phyloP scores from a whole-genome alignment of 805 yeast species.

The Kuraishia ogatae region DNA sequence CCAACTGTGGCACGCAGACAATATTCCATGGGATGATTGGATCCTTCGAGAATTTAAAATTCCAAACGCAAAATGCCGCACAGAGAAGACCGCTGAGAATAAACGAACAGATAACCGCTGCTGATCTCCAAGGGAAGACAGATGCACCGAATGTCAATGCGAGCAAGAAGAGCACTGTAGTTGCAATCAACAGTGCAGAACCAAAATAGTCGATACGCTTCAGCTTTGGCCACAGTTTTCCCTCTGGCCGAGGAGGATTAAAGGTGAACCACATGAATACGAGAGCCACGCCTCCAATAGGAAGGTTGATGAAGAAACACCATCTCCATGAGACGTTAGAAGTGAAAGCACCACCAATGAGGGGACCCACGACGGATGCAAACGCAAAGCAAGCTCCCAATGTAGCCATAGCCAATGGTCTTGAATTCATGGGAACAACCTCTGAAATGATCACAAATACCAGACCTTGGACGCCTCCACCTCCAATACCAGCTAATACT shows the following conservation, averaged over 20 bases:
- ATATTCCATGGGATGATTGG: slow-evolving; percentile 42
- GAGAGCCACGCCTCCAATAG: slow-evolving; percentile 50
- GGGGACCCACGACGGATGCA: slow-evolving; percentile 52
- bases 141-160: slow-evolving; percentile 48
- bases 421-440: slow-evolving; percentile 32
- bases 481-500: slow-evolving; percentile 64
- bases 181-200: slow-evolving; percentile 29
- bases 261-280: slow-evolving; percentile 27
- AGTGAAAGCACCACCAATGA: slow-evolving; percentile 60
- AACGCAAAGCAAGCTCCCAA: slow-evolving; percentile 36
- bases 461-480: slow-evolving; percentile 55
- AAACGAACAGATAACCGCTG: slow-evolving; percentile 40
- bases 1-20: slow-evolving; percentile 25
- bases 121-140: slow-evolving; percentile 44
- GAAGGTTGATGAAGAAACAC: slow-evolving; percentile 67
- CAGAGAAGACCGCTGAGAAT: slow-evolving; percentile 33
- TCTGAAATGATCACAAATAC: slow-evolving; percentile 51
- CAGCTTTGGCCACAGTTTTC: neutral
- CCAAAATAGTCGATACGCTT: slow-evolving; percentile 39
- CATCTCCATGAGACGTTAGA: slow-evolving; percentile 48
- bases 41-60: slow-evolving; percentile 27
- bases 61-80: slow-evolving; percentile 27
- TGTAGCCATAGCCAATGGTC: slow-evolving; percentile 29
- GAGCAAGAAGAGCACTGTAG: slow-evolving; percentile 33
- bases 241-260: slow-evolving; percentile 28